A percentile compares a stretch with the other conserved stretches of the same genome.
Conservation (phyloP, 148 eudicot genomes). For the Fagopyrum tataricum region DNA sequence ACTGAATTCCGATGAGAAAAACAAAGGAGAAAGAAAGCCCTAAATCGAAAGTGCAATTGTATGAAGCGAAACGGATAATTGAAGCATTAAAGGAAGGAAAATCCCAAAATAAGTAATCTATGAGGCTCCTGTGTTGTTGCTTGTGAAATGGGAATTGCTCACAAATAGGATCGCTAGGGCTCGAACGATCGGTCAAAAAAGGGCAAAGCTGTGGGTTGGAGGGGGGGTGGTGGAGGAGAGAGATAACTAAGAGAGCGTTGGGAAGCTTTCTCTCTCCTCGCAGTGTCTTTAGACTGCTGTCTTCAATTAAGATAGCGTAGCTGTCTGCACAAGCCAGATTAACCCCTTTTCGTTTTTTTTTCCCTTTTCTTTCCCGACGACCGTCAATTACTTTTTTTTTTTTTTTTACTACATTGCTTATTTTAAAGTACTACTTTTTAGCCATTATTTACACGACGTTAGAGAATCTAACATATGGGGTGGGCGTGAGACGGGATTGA, state of each 20-base stretch:
- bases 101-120: background rate
- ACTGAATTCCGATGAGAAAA: background rate
- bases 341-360: background rate
- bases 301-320: background rate
- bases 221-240: slow-evolving; percentile 4
- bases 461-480: too few relatives aligned
- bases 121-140: background rate
- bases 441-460: background rate
- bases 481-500: too few relatives aligned
- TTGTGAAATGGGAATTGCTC: background rate
- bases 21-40: slow-evolving; percentile 17
- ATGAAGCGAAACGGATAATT: background rate
- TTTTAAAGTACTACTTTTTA: background rate
- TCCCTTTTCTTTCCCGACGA: background rate
- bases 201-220: slow-evolving; percentile 3
- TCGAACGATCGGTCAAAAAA: slow-evolving; percentile 7
- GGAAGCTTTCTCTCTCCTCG: background rate
- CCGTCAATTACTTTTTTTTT: background rate
- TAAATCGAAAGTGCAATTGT: slow-evolving; percentile 3
- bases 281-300: background rate
- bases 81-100: background rate
- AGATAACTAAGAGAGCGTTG: background rate
- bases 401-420: too few relatives aligned
- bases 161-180: background rate
- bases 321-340: background rate